These are phyloP conservation scores for Echites panduratus DNA, from an alignment of 257 asterid genomes.

Conservation along the genomic window DNA sequence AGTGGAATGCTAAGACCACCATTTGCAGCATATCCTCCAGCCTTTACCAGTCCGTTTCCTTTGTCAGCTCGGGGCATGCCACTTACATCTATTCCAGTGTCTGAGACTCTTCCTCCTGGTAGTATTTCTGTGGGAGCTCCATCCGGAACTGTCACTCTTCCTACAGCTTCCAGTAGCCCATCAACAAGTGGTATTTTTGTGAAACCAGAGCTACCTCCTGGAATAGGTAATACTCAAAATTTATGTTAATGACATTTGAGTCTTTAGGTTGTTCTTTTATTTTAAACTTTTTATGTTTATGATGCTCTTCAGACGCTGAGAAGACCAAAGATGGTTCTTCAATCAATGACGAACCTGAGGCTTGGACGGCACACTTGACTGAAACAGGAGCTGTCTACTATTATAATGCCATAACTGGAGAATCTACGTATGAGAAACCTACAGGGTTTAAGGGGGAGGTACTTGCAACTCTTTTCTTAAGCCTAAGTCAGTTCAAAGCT, in stretches of 20 bases:
- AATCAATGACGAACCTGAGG: constrained; percentile 41
- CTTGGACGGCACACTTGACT: constrained; percentile 93
- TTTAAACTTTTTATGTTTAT: constrained; percentile 1
- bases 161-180: constrained; percentile 36
- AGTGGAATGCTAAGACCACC: constrained; percentile 62
- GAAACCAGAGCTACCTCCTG: constrained; percentile 61
- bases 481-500: not conserved
- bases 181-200: constrained; percentile 28
- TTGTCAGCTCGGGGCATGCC: constrained; percentile 39
- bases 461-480: constrained; percentile 20
- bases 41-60: constrained; percentile 53
- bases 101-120: constrained; percentile 83
- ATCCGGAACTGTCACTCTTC: constrained; percentile 32
- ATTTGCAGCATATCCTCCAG: constrained; percentile 58
- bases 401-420: constrained; percentile 80
- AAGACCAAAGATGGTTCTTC: constrained; percentile 41
- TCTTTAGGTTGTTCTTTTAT: constrained; percentile 2
- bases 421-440: constrained; percentile 94
- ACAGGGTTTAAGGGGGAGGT: constrained; percentile 82
- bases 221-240: constrained; percentile 46
- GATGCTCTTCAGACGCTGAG: constrained; percentile 38
- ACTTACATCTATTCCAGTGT: constrained; percentile 42
- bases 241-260: constrained; percentile 16
- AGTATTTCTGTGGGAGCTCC: constrained; percentile 48
- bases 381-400: constrained; percentile 80